These are phyloP conservation scores for Cyathus striatus DNA, from an alignment of 768 basidiomycete species.

Conservation along the genomic window DNA sequence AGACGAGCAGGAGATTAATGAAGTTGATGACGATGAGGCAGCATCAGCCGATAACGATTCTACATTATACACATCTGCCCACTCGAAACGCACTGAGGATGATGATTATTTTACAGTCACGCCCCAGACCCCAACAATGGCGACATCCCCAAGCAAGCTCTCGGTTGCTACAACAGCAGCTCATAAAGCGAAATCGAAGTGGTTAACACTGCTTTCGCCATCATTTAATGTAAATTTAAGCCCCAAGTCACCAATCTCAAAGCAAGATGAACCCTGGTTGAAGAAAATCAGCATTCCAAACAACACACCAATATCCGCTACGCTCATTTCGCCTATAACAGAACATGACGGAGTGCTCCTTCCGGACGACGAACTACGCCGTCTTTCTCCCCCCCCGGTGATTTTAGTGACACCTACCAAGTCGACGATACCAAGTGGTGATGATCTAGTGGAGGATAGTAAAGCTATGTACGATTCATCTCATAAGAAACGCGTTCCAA, in stretches of 20 bases:
- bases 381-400: too few relatives aligned
- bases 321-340: too few relatives aligned
- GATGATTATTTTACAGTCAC: constrained; percentile 22
- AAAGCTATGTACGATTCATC: constrained; percentile 79
- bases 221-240: constrained; percentile 14
- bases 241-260: constrained; percentile 22
- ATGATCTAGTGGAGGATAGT: constrained; percentile 35
- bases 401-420: constrained; percentile 26
- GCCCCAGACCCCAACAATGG: constrained; percentile 19
- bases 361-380: too few relatives aligned
- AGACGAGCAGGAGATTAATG: constrained; percentile 29
- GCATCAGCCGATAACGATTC: constrained; percentile 43
- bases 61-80: constrained; percentile 43
- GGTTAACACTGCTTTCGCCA: constrained; percentile 41
- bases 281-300: not conserved
- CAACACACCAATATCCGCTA: too few relatives aligned
- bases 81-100: constrained; percentile 36
- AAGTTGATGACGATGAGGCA: constrained; percentile 38
- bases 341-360: too few relatives aligned
- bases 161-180: constrained; percentile 33
- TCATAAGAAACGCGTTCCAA: constrained; percentile 76
- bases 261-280: constrained; percentile 3
- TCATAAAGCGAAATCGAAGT: constrained; percentile 52
- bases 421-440: constrained; percentile 20
- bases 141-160: constrained; percentile 29